A percentile compares a stretch with the other conserved stretches of the same genome.
phyloP scores from a whole-genome alignment of 2,329 filamentous ascomycete species.

The Cladosporium sp. region DNA sequence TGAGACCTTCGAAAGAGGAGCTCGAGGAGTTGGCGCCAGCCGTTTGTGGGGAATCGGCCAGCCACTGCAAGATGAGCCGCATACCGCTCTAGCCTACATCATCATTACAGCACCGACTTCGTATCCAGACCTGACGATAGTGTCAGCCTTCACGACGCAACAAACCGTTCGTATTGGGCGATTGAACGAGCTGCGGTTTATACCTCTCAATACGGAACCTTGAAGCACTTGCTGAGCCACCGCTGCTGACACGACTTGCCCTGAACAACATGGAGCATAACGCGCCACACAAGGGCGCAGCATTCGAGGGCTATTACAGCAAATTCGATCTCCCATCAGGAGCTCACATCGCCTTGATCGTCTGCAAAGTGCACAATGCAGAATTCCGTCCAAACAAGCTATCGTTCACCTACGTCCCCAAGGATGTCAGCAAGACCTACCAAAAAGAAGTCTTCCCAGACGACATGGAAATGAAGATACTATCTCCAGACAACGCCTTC shows the following conservation, averaged over 20 bases:
- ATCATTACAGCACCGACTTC: neutral
- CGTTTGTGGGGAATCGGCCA: slow-evolving; percentile 6
- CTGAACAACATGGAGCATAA: slow-evolving; percentile 41
- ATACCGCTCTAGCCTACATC: neutral
- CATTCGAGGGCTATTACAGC: slow-evolving; percentile 54
- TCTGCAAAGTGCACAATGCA: slow-evolving; percentile 49
- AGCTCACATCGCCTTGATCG: slow-evolving; percentile 48
- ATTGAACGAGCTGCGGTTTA: neutral
- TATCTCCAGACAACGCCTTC: slow-evolving; percentile 38
- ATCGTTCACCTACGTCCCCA: slow-evolving; percentile 52
- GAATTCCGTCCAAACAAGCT: slow-evolving; percentile 44
- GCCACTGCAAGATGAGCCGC: neutral
- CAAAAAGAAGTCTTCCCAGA: slow-evolving; percentile 48
- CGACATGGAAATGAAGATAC: slow-evolving; percentile 38
- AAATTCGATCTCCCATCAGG: slow-evolving; percentile 51
- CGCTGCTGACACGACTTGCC: neutral
- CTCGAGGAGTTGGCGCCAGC: neutral
- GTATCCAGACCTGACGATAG: neutral
- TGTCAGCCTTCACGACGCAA: neutral
- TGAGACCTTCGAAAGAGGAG: neutral
- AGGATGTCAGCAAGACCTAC: slow-evolving; percentile 36
- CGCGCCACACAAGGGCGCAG: slow-evolving; percentile 42
- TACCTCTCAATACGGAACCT: neutral
- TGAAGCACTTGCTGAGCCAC: neutral
- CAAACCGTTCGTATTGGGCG: neutral